A percentile compares a stretch with the other conserved stretches of the same genome.
Evolutionary conservation across 495 filamentous ascomycete species (phyloP).

Genomic region (Glonium stellatum): DNA sequence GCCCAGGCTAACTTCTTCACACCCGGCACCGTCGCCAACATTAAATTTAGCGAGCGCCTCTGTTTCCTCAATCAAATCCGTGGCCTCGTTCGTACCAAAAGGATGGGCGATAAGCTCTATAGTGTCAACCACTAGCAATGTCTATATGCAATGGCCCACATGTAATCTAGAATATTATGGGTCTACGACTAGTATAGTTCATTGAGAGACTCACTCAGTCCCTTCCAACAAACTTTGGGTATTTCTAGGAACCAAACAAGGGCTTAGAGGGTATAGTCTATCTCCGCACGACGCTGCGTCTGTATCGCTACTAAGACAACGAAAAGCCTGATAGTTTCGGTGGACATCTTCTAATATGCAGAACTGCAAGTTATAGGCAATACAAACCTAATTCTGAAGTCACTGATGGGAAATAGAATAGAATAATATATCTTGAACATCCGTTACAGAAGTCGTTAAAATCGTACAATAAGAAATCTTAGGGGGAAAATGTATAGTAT

Average conservation of each 20-base stretch:
- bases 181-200: slow-evolving; percentile 42
- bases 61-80: slow-evolving; percentile 46
- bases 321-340: slow-evolving; percentile 53
- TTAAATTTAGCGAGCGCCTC: slow-evolving; percentile 46
- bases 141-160: slow-evolving; percentile 43
- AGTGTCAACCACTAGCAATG: slow-evolving; percentile 40
- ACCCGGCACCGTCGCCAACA: slow-evolving; percentile 42
- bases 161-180: slow-evolving; percentile 43
- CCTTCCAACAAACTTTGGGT: slow-evolving; percentile 19
- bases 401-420: too few species aligned
- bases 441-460: too few species aligned
- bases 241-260: not conserved
- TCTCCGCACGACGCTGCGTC: not conserved
- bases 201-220: slow-evolving; percentile 24
- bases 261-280: slow-evolving; percentile 8
- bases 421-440: too few species aligned
- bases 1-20: slow-evolving; percentile 24
- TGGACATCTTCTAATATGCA: too few species aligned
- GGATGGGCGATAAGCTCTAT: slow-evolving; percentile 40
- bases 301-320: slow-evolving; percentile 38
- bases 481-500: too few species aligned
- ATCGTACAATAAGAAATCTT: too few species aligned
- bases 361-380: too few species aligned
- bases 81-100: slow-evolving; percentile 39
- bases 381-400: too few species aligned